Percentiles rank a stretch among this genome's conserved stretches.
Evolutionary conservation across 179 eudicot genomes (phyloP).

Genomic region (Gypsophila paniculata): DNA sequence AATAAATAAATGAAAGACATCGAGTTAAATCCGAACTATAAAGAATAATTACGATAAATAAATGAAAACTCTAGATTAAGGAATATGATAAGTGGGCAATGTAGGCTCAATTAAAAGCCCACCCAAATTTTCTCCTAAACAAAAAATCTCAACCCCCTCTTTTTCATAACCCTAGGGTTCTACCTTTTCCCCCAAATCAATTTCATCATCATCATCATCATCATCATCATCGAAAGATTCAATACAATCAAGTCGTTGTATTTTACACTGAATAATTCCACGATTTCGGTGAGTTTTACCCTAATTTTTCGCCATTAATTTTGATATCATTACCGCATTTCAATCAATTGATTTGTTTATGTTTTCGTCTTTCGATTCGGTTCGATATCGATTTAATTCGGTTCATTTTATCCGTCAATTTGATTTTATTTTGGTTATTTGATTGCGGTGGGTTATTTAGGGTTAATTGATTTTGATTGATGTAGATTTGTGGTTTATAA

Average conservation of each 20-base stretch:
- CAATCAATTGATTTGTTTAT: background rate
- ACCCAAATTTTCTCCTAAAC: background rate
- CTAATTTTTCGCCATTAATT: background rate
- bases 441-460: background rate
- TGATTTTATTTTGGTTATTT: background rate
- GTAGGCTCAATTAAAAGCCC: conserved; percentile 1
- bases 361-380: background rate
- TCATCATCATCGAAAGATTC: background rate
- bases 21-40: no score
- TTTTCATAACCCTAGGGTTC: conserved; percentile 18
- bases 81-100: background rate
- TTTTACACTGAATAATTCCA: background rate
- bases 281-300: background rate
- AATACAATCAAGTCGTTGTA: background rate
- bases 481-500: background rate
- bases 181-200: background rate
- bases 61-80: no score
- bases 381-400: background rate
- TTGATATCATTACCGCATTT: background rate
- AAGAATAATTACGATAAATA: no score
- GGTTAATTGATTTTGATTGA: background rate
- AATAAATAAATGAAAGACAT: no score
- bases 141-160: background rate
- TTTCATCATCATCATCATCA: background rate
- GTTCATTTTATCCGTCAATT: background rate